Evolutionary conservation across 1,284 basidiomycete genomes (phyloP).

Genomic region (Cryptococcus sp.): DNA sequence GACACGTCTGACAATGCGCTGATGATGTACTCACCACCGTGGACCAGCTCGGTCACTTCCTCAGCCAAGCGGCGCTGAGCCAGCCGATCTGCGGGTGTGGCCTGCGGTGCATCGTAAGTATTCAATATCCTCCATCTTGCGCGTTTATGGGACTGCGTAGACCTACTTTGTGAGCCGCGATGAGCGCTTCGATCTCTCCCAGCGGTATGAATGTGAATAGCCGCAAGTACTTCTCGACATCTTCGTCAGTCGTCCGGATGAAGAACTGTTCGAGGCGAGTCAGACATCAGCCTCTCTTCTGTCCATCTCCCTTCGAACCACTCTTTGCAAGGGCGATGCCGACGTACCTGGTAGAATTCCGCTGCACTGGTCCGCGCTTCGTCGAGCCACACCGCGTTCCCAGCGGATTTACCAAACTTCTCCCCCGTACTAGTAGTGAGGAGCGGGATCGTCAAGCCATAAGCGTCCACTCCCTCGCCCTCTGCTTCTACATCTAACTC

Average conservation of each 20-base stretch:
- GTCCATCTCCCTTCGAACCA: neutral
- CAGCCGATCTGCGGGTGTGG: slow-evolving; percentile 61
- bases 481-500: slow-evolving; percentile 21
- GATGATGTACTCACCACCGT: slow-evolving; percentile 63
- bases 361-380: slow-evolving; percentile 72
- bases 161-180: slow-evolving; percentile 60
- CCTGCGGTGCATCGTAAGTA: slow-evolving; percentile 46
- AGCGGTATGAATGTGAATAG: slow-evolving; percentile 79
- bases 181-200: slow-evolving; percentile 62
- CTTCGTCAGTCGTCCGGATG: slow-evolving; percentile 74
- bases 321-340: no score
- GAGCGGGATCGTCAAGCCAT: slow-evolving; percentile 90
- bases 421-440: slow-evolving; percentile 85
- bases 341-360: slow-evolving; percentile 86
- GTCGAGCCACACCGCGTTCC: slow-evolving; percentile 93
- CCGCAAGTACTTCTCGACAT: slow-evolving; percentile 77
- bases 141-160: neutral
- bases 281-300: neutral
- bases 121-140: neutral
- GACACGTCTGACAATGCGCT: neutral
- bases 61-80: slow-evolving; percentile 80
- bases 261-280: slow-evolving; percentile 70
- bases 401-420: slow-evolving; percentile 97
- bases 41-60: slow-evolving; percentile 86
- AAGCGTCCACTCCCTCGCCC: slow-evolving; percentile 61